These are phyloP conservation scores for Letharia lupina DNA, from an alignment of 495 filamentous ascomycete genomes.

Conservation along the genomic window DNA sequence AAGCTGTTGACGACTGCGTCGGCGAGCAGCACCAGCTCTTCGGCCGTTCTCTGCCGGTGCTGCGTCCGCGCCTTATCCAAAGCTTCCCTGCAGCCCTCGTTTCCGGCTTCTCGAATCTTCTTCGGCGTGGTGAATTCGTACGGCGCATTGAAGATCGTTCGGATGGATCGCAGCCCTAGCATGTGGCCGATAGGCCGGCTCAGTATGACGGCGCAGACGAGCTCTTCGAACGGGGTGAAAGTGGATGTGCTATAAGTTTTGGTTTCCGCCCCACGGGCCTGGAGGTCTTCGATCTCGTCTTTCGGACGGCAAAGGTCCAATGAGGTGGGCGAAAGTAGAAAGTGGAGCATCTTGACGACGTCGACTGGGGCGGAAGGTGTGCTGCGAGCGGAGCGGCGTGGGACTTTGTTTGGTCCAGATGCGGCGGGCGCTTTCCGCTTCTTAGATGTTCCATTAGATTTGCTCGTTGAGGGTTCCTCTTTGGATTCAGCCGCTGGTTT, in stretches of 20 bases:
- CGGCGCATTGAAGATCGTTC: slow-evolving; percentile 32
- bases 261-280: slow-evolving; percentile 17
- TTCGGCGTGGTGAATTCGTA: slow-evolving; percentile 27
- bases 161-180: slow-evolving; percentile 29
- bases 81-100: slow-evolving; percentile 20
- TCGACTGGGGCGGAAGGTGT: slow-evolving; percentile 9
- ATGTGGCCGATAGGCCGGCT: slow-evolving; percentile 31
- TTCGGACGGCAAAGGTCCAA: slow-evolving; percentile 28
- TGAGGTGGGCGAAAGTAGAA: slow-evolving; percentile 26
- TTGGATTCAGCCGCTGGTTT: background rate
- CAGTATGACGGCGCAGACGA: slow-evolving; percentile 30
- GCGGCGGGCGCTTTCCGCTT: slow-evolving; percentile 21
- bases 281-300: slow-evolving; percentile 28
- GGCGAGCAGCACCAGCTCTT: slow-evolving; percentile 21
- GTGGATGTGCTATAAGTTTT: slow-evolving; percentile 24
- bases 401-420: slow-evolving; percentile 18
- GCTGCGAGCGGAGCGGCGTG: slow-evolving; percentile 22
- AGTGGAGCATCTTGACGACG: slow-evolving; percentile 24
- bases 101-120: slow-evolving; percentile 24
- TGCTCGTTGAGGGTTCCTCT: background rate
- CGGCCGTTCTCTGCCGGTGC: slow-evolving; percentile 27
- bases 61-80: slow-evolving; percentile 25
- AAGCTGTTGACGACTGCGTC: slow-evolving; percentile 14
- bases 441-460: background rate
- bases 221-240: slow-evolving; percentile 31